These are phyloP conservation scores for Lophiostoma macrostomum DNA, from an alignment of 495 filamentous ascomycete species.

Conservation along the genomic window DNA sequence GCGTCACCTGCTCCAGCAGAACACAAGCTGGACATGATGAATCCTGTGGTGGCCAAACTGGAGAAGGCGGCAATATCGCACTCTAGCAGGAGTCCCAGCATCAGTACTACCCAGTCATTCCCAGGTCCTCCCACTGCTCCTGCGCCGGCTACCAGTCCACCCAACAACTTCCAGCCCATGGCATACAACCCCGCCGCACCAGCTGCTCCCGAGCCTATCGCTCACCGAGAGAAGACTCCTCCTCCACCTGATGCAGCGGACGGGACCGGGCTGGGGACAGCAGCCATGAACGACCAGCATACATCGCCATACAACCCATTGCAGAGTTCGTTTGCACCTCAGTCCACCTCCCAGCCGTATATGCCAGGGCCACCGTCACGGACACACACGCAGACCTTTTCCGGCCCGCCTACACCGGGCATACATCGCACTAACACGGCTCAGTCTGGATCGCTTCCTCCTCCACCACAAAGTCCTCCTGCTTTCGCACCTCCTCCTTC, in stretches of 20 bases:
- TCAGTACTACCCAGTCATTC: slow-evolving; percentile 41
- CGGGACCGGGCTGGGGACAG: slow-evolving; percentile 69
- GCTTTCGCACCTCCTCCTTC: slow-evolving; percentile 32
- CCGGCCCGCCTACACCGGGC: slow-evolving; percentile 37
- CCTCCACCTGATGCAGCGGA: slow-evolving; percentile 69
- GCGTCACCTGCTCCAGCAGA: slow-evolving; percentile 40
- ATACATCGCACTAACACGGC: slow-evolving; percentile 28
- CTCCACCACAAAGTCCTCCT: slow-evolving; percentile 29
- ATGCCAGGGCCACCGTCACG: slow-evolving; percentile 42
- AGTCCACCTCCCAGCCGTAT: slow-evolving; percentile 42
- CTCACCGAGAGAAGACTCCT: slow-evolving; percentile 85
- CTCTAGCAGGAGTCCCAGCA: slow-evolving; percentile 35
- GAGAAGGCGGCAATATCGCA: slow-evolving; percentile 72
- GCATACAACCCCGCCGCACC: slow-evolving; percentile 91
- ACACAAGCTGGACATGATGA: slow-evolving; percentile 62
- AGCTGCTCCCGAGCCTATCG: slow-evolving; percentile 75
- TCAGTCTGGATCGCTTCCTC: slow-evolving; percentile 23
- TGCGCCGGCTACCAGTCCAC: slow-evolving; percentile 43
- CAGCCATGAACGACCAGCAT: slow-evolving; percentile 61
- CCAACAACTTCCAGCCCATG: slow-evolving; percentile 57
- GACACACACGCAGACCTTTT: slow-evolving; percentile 27
- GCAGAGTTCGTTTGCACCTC: slow-evolving; percentile 43
- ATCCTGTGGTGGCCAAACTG: slow-evolving; percentile 77
- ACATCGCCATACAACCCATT: slow-evolving; percentile 25
- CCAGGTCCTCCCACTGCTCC: slow-evolving; percentile 48